A percentile compares a stretch with the other conserved stretches of the same genome.
Conservation (phyloP, 1,284 basidiomycete species). For the Termitomyces sp. region DNA sequence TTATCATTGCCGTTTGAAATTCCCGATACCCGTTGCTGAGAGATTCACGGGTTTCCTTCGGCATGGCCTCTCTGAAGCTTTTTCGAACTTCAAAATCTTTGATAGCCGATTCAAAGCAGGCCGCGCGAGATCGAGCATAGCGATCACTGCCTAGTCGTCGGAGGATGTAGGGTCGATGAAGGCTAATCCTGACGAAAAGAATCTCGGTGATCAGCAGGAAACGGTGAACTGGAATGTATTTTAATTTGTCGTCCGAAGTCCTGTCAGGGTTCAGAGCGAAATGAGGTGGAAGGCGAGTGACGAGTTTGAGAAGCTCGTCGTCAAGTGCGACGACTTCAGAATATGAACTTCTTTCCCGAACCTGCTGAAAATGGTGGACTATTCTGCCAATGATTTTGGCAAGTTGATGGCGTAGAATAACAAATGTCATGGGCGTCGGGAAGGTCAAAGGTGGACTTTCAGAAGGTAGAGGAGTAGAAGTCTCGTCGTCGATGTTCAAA, state of each 20-base stretch:
- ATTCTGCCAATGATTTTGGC: slow-evolving; percentile 87
- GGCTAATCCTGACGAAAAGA: slow-evolving; percentile 72
- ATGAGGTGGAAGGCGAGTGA: slow-evolving; percentile 71
- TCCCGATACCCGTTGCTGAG: slow-evolving; percentile 78
- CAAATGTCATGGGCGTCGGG: slow-evolving; percentile 84
- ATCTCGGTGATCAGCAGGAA: slow-evolving; percentile 79
- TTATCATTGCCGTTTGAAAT: slow-evolving; percentile 83
- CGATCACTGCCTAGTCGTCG: slow-evolving; percentile 69
- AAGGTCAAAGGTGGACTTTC: slow-evolving; percentile 54
- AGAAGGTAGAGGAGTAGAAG: slow-evolving; percentile 33
- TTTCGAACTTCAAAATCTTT: slow-evolving; percentile 71
- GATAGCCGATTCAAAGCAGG: slow-evolving; percentile 77
- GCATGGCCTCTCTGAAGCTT: slow-evolving; percentile 54
- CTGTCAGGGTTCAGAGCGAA: slow-evolving; percentile 76
- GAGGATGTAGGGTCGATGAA: slow-evolving; percentile 76
- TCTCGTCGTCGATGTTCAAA: slow-evolving; percentile 77
- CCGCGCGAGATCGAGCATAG: slow-evolving; percentile 67
- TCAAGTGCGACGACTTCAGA: slow-evolving; percentile 82
- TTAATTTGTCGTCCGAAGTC: slow-evolving; percentile 62
- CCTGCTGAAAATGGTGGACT: slow-evolving; percentile 93
- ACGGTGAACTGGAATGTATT: slow-evolving; percentile 69
- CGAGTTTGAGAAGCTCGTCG: slow-evolving; percentile 80
- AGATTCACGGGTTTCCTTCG: slow-evolving; percentile 59
- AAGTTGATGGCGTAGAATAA: slow-evolving; percentile 82
- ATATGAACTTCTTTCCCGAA: slow-evolving; percentile 78